Evolutionary conservation across 169 alveolate species (phyloP), one percentile per base, ranked within the genome.

Genomic region (Plasmodium fragile): DNA sequence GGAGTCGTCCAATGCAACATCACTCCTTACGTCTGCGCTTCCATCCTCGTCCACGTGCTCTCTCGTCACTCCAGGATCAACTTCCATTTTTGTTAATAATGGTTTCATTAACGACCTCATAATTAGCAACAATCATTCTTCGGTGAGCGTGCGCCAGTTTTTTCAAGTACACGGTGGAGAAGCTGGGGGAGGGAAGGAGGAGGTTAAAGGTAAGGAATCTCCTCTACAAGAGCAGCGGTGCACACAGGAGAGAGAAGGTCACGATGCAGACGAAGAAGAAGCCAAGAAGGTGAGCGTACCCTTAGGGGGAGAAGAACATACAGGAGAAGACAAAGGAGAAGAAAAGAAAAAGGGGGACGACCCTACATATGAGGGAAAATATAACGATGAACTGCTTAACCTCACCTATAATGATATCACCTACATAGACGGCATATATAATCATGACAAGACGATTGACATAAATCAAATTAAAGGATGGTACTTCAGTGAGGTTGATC

Each of bases 381-480:
- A 22, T 22, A 16, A 3, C 1, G 36, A 65, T 65, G 36, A 65
- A 25, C 52, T 36, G 32, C 2, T 65, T n/a, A 39, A 22, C 45
- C 13, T 55, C 34, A 89, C 45, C 81, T 73, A 89, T 32, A 4
- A 78, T 28, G 81, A 78, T 39, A 22, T 89, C 52, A 59, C 65
- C 43, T 16, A 28, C 32, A 89, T 89, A 59, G 94, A 89, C 71
- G 55, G 81, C 6, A 55, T 55, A 39, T 89, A 36, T 11, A 89
- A 55, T 16, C 82, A 89, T 22, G 81, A 78, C 25, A 65, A 39
- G 4, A 77, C 39, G 43, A 78, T 78, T 0, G 78, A 78, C 18
- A 78, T 89, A 36, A 16, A 25, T 36, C 52, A 55, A 78, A 89
- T 89, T 3, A 89, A 89, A 89, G 89, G 82, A 25, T 89, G 94